Percentiles rank a stretch among this genome's conserved stretches.
phyloP scores from a whole-genome alignment of 495 filamentous ascomycete genomes.

The Hapsidospora chrysogenum region DNA sequence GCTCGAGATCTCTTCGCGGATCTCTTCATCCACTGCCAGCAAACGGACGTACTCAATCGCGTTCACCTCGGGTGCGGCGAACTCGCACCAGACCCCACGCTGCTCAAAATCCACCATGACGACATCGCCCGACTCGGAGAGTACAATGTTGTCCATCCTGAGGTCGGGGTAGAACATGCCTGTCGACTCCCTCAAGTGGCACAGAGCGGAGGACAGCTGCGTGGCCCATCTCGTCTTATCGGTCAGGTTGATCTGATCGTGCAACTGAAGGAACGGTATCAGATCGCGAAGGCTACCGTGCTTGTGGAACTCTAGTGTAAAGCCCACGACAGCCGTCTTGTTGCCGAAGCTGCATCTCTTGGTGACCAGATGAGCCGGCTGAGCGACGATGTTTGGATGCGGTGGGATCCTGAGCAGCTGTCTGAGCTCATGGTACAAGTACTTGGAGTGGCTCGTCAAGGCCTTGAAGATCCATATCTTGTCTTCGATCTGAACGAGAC shows the following conservation, averaged over 20 bases:
- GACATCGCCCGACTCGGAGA: conserved; percentile 18
- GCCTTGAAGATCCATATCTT: conserved; percentile 30
- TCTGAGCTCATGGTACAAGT: conserved; percentile 28
- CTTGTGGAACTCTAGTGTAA: conserved; percentile 24
- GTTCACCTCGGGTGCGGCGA: conserved; percentile 31
- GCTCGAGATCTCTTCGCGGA: conserved; percentile 13
- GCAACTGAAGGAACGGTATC: conserved; percentile 22
- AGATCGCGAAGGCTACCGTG: conserved; percentile 24
- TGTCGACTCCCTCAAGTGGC: conserved; percentile 17
- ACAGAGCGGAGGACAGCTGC: conserved; percentile 23
- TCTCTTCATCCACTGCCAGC: conserved; percentile 14
- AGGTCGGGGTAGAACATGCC: conserved; percentile 31
- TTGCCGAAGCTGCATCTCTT: conserved; percentile 27
- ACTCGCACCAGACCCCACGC: conserved; percentile 33
- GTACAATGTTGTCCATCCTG: conserved; percentile 29
- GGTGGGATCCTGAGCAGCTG: conserved; percentile 24
- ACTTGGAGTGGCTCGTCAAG: conserved; percentile 28
- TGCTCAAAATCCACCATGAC: conserved; percentile 38
- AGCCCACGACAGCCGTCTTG: conserved; percentile 27
- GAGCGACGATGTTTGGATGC: conserved; percentile 23
- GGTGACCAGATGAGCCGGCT: conserved; percentile 24
- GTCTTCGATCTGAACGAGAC: conserved; percentile 18
- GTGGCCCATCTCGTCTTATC: conserved; percentile 26
- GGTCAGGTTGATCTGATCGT: conserved; percentile 13
- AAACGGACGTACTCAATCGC: conserved; percentile 27